Conservation (phyloP, 2,329 filamentous ascomycete species). For the Rhynchosporium agropyri region DNA sequence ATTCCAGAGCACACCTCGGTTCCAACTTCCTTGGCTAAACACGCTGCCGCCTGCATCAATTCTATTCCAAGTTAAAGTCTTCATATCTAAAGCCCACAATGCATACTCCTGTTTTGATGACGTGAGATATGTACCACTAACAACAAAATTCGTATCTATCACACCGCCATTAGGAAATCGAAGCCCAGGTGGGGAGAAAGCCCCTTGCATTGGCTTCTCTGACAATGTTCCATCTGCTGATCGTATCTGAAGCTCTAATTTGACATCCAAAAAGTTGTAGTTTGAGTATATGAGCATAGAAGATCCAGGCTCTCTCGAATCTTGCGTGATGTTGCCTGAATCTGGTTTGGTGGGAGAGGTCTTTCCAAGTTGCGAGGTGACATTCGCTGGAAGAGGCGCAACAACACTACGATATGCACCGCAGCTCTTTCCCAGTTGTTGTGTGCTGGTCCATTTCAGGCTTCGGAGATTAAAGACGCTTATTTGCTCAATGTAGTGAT, state of each 20-base stretch:
- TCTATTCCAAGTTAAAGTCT: slow-evolving; percentile 87
- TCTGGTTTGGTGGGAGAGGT: slow-evolving; percentile 47
- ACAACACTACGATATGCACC: slow-evolving; percentile 96
- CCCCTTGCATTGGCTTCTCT: slow-evolving; percentile 86
- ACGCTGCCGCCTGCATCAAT: slow-evolving; percentile 94
- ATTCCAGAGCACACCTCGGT: slow-evolving; percentile 90
- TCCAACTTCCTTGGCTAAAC: slow-evolving; percentile 98
- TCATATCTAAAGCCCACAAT: slow-evolving; percentile 89
- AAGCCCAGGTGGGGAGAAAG: slow-evolving; percentile 85
- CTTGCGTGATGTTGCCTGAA: slow-evolving; percentile 49
- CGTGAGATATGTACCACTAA: slow-evolving; percentile 95
- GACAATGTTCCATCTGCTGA: slow-evolving; percentile 79
- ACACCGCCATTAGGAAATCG: slow-evolving; percentile 95
- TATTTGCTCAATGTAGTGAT: slow-evolving; percentile 98
- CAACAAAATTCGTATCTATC: slow-evolving; percentile 94
- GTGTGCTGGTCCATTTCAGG: slow-evolving; percentile 92
- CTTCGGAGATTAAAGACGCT: slow-evolving; percentile 97
- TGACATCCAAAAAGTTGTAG: slow-evolving; percentile 98
- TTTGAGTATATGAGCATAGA: slow-evolving; percentile 98
- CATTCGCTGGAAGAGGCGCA: slow-evolving; percentile 72
- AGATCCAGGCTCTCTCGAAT: slow-evolving; percentile 59
- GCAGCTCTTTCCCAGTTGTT: slow-evolving; percentile 84
- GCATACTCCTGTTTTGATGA: slow-evolving; percentile 99
- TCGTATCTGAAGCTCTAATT: slow-evolving; percentile 88
- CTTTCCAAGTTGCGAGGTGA: slow-evolving; percentile 68